Base-by-base conservation (phyloP, 371 early-diverging fungal species). In the Zopfochytrium polystomum region DNA sequence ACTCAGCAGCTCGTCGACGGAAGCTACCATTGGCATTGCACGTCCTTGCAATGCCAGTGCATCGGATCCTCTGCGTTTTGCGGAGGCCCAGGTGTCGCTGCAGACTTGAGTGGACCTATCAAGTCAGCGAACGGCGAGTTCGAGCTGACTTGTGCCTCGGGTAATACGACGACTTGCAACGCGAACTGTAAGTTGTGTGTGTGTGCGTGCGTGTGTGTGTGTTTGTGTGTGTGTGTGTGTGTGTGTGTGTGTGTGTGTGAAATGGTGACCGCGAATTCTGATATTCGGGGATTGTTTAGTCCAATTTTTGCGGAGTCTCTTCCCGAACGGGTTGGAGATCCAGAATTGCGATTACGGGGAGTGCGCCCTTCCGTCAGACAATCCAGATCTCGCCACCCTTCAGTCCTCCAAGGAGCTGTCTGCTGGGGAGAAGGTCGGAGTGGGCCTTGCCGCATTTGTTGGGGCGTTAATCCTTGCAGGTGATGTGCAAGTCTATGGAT, bases 301-400 rank as follows among this genome's bases (percentile, higher is more conserved):
- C 77, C 35, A 77, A 68, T 76, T 76, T 31, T 62, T 85, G n/a
- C 71, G 73, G 4, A 69, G 55, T 30, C 63, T 85, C 1, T 83
- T 85, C 55, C 84, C 86, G 1, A 75, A 80, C 55, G 84, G 84
- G n/a, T 74, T 85, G 26, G 58, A 60, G 7, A 56, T 85, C 23
- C n/a, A 38, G 18, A 3, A 31, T 9, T 61, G 62, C 44, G n/a
- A 22, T 5, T 61, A 54, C 32, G 62, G 62, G 3, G 62, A 61
- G 47, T 61, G 62, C 54, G 29, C 75, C 11, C 23, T 52, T 15
- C 58, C 59, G 2, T 32, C 51, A 22, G 59, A 58, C 35, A 58
- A 64, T 33, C 69, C 69, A 0, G 49, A 6, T 29, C 47, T 60
- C n/a, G 15, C 4, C 9, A 52, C 50, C 6, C 22, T 54, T n/a